Base-by-base conservation (phyloP, 345 rosid species). In the Hirschfeldia incana region DNA sequence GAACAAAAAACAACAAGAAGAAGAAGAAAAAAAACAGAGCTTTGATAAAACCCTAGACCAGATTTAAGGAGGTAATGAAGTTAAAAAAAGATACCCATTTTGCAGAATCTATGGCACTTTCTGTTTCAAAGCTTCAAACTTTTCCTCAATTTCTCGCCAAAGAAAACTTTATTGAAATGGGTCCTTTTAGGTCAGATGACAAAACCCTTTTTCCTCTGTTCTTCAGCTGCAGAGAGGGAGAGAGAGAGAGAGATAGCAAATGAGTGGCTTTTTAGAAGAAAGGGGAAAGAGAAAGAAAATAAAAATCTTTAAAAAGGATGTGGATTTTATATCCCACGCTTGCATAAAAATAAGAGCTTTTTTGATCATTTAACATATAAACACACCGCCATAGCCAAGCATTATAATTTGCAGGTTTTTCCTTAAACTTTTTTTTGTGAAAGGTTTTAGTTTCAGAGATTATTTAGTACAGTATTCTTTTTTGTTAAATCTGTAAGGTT, bases 291-390 rank as follows among this genome's bases (percentile, higher is more conserved):
- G 32, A 59, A 1, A 74, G 65, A 42, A 58, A 26, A 10, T 0
- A 65, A 67, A 73, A 4, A 76, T 68, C 10, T 61, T 29, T 1
- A 82, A 85, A 88, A 86, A 44, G 53, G 89, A 84, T 78, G 79
- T 85, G 82, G 89, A 85, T 92, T 92, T 88, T 89, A 90, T 92
- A 90, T 46, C 92, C 93, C 98, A 94, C 96, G 96, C 97, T 85
- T 94, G 94, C 98, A 89, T 92, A 1, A 88, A 94, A 94, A 89
- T 86, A 82, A 85, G 97, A 86, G 97, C 75, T 74, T 69, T 69
- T 55, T 84, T 88, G 96, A 90, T 92, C 96, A 90, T 94, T 94
- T 85, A 87, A 89, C 94, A 67, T 36, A 73, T 21, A 21, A 21
- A 21, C 46, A 67, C 96, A 91, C 97, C 91, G 90, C 90, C 88